A percentile compares a stretch with the other conserved stretches of the same genome.
Conservation (phyloP, 805 yeast species). For the Yarrowia osloensis region DNA sequence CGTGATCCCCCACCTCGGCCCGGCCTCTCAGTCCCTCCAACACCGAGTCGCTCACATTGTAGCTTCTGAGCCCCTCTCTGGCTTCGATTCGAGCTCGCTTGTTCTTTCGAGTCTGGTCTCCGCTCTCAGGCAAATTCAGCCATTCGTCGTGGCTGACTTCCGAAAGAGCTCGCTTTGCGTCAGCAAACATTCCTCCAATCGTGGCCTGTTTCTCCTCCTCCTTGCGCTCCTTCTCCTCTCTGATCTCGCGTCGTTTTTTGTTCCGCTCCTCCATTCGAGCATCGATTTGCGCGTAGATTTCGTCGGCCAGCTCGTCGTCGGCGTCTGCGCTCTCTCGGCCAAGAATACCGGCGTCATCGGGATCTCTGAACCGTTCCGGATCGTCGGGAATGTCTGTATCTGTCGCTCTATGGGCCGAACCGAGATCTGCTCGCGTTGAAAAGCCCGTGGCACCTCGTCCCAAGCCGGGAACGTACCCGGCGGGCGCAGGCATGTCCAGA, state of each 20-base stretch:
- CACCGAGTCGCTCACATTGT: conserved; percentile 80
- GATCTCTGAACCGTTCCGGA: conserved; percentile 34
- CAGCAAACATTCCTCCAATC: conserved; percentile 62
- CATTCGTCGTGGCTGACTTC: conserved; percentile 70
- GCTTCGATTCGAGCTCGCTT: conserved; percentile 67
- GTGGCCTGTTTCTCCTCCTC: conserved; percentile 39
- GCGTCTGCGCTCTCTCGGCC: conserved; percentile 43
- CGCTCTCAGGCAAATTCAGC: conserved; percentile 82
- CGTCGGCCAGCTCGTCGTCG: conserved; percentile 79
- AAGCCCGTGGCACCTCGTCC: conserved; percentile 97
- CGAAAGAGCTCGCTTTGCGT: conserved; percentile 63
- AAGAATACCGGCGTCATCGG: conserved; percentile 44
- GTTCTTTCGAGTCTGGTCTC: conserved; percentile 79
- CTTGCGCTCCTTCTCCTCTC: conserved; percentile 37
- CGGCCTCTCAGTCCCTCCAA: conserved; percentile 44
- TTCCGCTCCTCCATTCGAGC: conserved; percentile 45
- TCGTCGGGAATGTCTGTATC: conserved; percentile 44
- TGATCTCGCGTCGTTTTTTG: conserved; percentile 38
- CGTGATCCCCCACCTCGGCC: conserved; percentile 38
- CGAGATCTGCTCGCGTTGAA: conserved; percentile 78
- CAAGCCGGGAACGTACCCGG: conserved; percentile 86
- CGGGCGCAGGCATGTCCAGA: conserved; percentile 82
- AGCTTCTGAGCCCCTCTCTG: conserved; percentile 65
- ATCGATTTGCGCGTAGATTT: conserved; percentile 68
- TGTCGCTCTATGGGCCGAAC: conserved; percentile 47